Percentiles rank a stretch among this genome's conserved stretches.
phyloP scores from a whole-genome alignment of 495 filamentous ascomycete species.

The Tuber umbilicatum region DNA sequence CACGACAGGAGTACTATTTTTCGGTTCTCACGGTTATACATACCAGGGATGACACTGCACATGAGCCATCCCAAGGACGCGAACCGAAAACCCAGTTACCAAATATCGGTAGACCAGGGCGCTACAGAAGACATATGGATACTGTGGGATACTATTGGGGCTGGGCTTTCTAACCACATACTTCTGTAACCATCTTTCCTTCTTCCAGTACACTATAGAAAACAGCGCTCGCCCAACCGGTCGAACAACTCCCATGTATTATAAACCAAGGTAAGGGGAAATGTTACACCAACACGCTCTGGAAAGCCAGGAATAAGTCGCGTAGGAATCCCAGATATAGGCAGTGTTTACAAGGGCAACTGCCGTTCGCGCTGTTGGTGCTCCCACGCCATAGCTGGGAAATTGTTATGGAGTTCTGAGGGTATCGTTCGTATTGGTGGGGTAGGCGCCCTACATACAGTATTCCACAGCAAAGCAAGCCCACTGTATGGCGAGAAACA shows the following conservation, averaged over 20 bases:
- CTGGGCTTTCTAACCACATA: neutral
- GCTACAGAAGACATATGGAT: neutral
- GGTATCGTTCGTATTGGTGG: neutral
- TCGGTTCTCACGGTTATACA: neutral
- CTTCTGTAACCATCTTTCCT: neutral
- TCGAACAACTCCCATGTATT: neutral
- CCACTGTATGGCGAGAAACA: too few species aligned
- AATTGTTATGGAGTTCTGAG: neutral
- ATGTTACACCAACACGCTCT: neutral
- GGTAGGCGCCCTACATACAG: neutral
- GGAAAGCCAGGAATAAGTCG: neutral
- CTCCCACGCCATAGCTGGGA: neutral
- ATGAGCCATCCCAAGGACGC: neutral
- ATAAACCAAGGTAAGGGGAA: neutral
- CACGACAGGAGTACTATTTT: neutral
- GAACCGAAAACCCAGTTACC: neutral
- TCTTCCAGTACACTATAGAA: neutral
- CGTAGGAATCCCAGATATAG: neutral
- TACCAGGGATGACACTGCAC: neutral
- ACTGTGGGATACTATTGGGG: neutral
- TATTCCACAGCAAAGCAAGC: too few species aligned
- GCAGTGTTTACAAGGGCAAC: neutral
- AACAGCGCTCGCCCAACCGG: neutral
- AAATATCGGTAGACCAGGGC: neutral
- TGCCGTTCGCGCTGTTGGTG: neutral